These are phyloP conservation scores for Lactarius hengduanensis DNA, from an alignment of 768 basidiomycete species.

Conservation along the genomic window DNA sequence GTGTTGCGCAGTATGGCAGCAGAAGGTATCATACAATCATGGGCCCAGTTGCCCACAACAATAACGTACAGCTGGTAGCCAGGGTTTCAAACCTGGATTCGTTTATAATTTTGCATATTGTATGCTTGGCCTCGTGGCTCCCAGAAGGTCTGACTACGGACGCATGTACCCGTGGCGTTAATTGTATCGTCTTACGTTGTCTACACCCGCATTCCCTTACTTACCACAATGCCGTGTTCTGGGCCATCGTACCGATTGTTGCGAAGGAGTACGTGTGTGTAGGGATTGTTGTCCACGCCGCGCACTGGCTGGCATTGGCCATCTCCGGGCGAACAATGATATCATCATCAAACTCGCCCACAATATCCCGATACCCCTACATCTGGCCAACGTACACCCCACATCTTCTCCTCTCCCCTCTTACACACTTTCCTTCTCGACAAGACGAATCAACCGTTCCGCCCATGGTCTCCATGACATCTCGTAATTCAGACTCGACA, in stretches of 20 bases:
- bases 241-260: background rate
- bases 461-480: slow-evolving; percentile 16
- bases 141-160: background rate
- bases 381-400: background rate
- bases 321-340: slow-evolving; percentile 12
- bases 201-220: background rate
- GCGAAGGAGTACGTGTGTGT: slow-evolving; percentile 13
- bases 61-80: background rate
- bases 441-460: background rate
- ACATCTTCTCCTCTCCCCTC: slow-evolving; percentile 3
- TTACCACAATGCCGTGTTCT: slow-evolving; percentile 4
- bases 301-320: background rate
- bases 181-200: background rate
- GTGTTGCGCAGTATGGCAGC: background rate
- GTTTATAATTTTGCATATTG: background rate
- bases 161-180: background rate
- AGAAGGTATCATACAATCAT: background rate
- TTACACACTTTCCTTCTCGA: background rate
- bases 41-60: background rate
- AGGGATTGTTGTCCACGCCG: slow-evolving; percentile 1
- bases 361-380: background rate
- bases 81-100: background rate
- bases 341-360: background rate
- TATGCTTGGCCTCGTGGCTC: background rate
- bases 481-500: slow-evolving; percentile 5